Base-by-base conservation (phyloP, 2,329 filamentous ascomycete genomes). In the Colletotrichum sojae region DNA sequence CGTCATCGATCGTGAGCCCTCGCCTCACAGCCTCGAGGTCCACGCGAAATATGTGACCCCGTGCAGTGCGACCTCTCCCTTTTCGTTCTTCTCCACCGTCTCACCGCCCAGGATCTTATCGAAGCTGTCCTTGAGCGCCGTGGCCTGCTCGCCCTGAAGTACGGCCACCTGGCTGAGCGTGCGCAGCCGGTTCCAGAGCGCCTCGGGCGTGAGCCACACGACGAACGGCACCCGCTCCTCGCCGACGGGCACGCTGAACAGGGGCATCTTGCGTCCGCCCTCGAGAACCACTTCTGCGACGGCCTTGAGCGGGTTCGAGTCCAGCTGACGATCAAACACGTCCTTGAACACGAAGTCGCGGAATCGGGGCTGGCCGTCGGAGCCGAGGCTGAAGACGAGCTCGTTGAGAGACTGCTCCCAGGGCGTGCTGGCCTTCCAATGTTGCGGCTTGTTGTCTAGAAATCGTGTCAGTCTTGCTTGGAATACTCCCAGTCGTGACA, bases 161-260 rank as follows among this genome's bases (percentile, higher is more conserved):
- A 90, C 83, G 4, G 89, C 86, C 70, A 94, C 86, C 75, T 93
- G 91, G 74, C 90, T 92, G 66, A 94, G 79, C 13, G 91, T 94
- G 55, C 83, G 83, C 68, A 91, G 84, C 43, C 92, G 84, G 61
- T 86, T 84, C 88, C 90, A 92, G 56, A 93, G 79, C 62, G 83
- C 85, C 57, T 92, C 86, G 67, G 86, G 84, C 31, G 78, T 81
- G 66, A 92, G 76, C 84, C 85, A 88, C 1, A 88, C 84, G 22
- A 85, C 87, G 83, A 90, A 92, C 54, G 83, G 80, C 54, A 89
- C 81, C 36, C 78, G 81, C 36, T 88, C 82, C 75, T 91, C 86
- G 10, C 85, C 86, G 6, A 93, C 79, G 0, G 91, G 90, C 43
- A 90, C 81, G 13, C 87, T 84, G 75, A 94, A 94, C 36, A 80